These are phyloP conservation scores for Cerioporus squamosus DNA, from an alignment of 1,284 basidiomycete species.

Conservation along the genomic window DNA sequence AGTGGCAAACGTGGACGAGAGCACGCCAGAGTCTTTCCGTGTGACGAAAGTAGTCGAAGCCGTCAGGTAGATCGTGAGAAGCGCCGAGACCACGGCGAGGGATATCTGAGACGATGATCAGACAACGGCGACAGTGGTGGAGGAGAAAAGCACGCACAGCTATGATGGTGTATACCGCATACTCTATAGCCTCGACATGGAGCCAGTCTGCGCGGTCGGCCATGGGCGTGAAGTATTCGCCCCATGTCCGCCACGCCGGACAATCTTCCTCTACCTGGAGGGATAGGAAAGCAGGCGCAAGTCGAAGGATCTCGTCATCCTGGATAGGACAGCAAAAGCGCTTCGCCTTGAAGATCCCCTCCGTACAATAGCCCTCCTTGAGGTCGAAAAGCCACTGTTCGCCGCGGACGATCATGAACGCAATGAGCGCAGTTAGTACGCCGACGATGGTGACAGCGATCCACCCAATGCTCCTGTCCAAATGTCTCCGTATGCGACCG, in stretches of 20 bases:
- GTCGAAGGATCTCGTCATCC: conserved; percentile 31
- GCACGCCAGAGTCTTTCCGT: conserved; percentile 82
- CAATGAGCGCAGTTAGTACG: conserved; percentile 82
- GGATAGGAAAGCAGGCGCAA: conserved; percentile 17
- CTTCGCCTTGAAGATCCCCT: conserved; percentile 76
- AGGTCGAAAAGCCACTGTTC: conserved; percentile 95
- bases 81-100: conserved; percentile 73
- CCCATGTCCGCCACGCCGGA: conserved; percentile 79
- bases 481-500: conserved; percentile 68
- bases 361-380: conserved; percentile 88
- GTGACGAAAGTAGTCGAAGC: conserved; percentile 88
- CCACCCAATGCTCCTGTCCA: conserved; percentile 91
- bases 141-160: conserved; percentile 59
- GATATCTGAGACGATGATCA: conserved; percentile 50
- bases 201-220: conserved; percentile 29
- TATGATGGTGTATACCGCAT: conserved; percentile 73
- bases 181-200: conserved; percentile 60
- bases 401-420: conserved; percentile 85
- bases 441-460: conserved; percentile 88
- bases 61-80: conserved; percentile 87
- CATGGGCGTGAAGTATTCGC: conserved; percentile 45
- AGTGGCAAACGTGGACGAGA: conserved; percentile 53
- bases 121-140: conserved; percentile 1
- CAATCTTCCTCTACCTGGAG: conserved; percentile 51
- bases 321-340: conserved; percentile 77